A percentile compares a stretch with the other conserved stretches of the same genome.
Evolutionary conservation across 73 alveolate genomes (phyloP).

Genomic region (Durusdinium trenchii): DNA sequence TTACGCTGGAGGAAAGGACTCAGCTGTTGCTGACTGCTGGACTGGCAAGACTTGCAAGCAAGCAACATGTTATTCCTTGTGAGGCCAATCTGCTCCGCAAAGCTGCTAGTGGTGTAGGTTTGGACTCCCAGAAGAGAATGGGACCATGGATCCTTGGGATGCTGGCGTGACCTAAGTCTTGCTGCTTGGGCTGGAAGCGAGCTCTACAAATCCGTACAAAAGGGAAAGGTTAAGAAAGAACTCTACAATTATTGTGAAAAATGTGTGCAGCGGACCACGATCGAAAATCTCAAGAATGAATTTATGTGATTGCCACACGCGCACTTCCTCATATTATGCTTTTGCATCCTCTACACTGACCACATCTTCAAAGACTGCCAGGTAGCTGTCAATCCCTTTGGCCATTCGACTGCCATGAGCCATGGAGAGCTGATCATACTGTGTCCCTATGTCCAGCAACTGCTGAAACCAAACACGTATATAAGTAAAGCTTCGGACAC

Average conservation of each 20-base stretch:
- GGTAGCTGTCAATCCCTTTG: too few relatives aligned
- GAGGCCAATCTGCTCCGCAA: constrained; percentile 95
- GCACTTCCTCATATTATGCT: neutral
- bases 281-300: neutral
- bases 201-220: too few relatives aligned
- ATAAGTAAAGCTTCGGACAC: constrained; percentile 38
- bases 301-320: neutral
- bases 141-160: constrained; percentile 88
- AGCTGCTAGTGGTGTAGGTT: constrained; percentile 88
- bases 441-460: too few relatives aligned
- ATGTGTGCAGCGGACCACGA: too few relatives aligned
- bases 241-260: too few relatives aligned
- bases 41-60: neutral
- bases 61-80: constrained; percentile 91
- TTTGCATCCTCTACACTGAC: neutral
- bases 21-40: neutral
- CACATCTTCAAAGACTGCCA: neutral
- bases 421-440: too few relatives aligned
- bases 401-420: too few relatives aligned
- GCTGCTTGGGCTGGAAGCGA: neutral
- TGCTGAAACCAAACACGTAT: too few relatives aligned
- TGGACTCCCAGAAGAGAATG: constrained; percentile 83
- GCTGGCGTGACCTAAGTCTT: constrained; percentile 48
- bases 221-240: too few relatives aligned
- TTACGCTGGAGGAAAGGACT: neutral